Evolutionary conservation across 805 yeast species (phyloP), one percentile per base, ranked within the genome.

Genomic region (Danielia reshetovae): DNA sequence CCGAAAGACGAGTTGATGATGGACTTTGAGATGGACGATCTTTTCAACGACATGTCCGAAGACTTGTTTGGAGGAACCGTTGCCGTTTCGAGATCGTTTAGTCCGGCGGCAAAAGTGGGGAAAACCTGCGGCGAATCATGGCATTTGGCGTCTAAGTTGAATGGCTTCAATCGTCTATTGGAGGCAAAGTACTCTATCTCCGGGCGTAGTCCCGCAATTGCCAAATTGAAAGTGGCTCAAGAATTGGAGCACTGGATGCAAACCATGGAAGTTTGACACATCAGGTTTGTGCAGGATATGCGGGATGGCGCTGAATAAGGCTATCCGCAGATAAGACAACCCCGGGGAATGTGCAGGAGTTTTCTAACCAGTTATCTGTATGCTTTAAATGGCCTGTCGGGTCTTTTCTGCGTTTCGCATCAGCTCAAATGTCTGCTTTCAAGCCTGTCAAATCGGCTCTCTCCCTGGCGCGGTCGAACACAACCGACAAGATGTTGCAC

Each of bases 11-110:
- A 40, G 16, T 30, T 39, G 21, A 34, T 39, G 42, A 36, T 36
- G 3, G 51, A 41, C 24, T 43, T 40, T 18, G 51, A 40, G n/a
- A 47, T 46, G 42, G 49, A 42, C 27, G 51, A 43, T 27, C 32
- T 47, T 18, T 47, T 47, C 31, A 40, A 45, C 27, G 51, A 45
- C 23, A 40, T 40, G 37, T 27, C 42, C 9, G 46, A 39, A 8
- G 45, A 36, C 26, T 36, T 46, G 7, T 46, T 46, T 18, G 46
- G 35, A 7, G 40, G 32, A 27, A 1, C 13, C 16, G 14, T 4
- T n/a, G 21, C 27, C 12, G 11, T 10, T 19, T 19, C 22, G 14
- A 9, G 11, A 5, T 11, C 23, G 11, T 18, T 7, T 22, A 27
- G 30, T 18, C 13, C 30, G 30, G 11, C 30, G n/a, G 14, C 29